These are phyloP conservation scores for Geotrichum fermentans DNA, from an alignment of 1,139 yeast genomes.

Conservation along the genomic window DNA sequence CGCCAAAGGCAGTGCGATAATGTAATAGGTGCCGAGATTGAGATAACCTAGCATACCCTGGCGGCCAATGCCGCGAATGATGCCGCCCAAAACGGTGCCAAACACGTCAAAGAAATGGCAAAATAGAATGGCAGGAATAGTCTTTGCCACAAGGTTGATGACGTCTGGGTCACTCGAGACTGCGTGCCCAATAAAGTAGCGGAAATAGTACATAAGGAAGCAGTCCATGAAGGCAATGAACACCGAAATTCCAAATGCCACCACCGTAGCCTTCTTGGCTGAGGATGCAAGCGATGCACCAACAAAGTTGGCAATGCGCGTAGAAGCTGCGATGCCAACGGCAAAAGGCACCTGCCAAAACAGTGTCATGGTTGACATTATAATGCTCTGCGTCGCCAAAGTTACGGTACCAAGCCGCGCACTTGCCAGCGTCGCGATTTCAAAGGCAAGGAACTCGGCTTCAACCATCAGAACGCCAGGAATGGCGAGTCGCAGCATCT, in stretches of 20 bases:
- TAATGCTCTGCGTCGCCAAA: constrained; percentile 84
- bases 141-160: constrained; percentile 44
- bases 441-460: constrained; percentile 81
- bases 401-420: constrained; percentile 78
- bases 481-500: constrained; percentile 61
- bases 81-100: constrained; percentile 80
- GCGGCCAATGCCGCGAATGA: constrained; percentile 79
- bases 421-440: constrained; percentile 62
- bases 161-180: constrained; percentile 72
- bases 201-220: constrained; percentile 47
- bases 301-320: constrained; percentile 80
- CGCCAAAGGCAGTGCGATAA: constrained; percentile 66
- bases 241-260: constrained; percentile 57
- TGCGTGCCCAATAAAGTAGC: constrained; percentile 54
- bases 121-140: constrained; percentile 69
- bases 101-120: constrained; percentile 75
- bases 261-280: constrained; percentile 62
- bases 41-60: constrained; percentile 79
- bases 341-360: constrained; percentile 87
- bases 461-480: constrained; percentile 82
- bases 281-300: constrained; percentile 66
- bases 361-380: constrained; percentile 72
- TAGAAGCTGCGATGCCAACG: constrained; percentile 77
- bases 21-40: constrained; percentile 72
- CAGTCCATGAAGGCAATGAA: constrained; percentile 57